These are phyloP conservation scores for Oryza rufipogon DNA, from an alignment of 176 grass and related monocot genomes.

Conservation along the genomic window DNA sequence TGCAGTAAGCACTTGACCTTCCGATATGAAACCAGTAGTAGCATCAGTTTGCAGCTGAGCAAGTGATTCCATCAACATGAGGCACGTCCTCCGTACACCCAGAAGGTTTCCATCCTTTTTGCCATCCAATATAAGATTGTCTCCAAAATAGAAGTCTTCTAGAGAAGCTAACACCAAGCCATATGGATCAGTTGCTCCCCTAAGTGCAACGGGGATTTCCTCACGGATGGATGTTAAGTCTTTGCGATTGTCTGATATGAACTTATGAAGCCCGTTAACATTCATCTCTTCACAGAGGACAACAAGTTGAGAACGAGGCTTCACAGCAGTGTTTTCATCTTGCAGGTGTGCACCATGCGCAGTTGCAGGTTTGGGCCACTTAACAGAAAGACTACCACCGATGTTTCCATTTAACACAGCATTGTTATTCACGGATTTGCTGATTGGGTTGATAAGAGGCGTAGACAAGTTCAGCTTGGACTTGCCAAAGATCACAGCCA, in stretches of 20 bases:
- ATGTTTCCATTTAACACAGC: not conserved
- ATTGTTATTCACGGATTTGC: constrained; percentile 12
- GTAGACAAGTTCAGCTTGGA: constrained; percentile 38
- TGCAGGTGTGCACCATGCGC: constrained; percentile 20
- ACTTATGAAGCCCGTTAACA: constrained; percentile 72
- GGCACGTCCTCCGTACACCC: constrained; percentile 76
- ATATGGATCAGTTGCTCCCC: constrained; percentile 59
- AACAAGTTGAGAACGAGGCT: constrained; percentile 55
- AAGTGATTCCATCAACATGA: constrained; percentile 93
- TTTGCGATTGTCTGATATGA: constrained; percentile 89
- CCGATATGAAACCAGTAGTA: constrained; percentile 27
- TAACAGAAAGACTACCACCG: constrained; percentile 26
- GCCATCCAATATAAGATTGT: constrained; percentile 66
- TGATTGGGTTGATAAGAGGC: constrained; percentile 37
- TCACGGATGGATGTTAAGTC: constrained; percentile 75
- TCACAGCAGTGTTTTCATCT: constrained; percentile 36
- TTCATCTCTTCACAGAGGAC: constrained; percentile 79
- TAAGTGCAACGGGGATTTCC: constrained; percentile 73
- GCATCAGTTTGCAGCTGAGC: constrained; percentile 44
- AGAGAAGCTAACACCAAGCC: constrained; percentile 58
- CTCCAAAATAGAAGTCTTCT: constrained; percentile 54
- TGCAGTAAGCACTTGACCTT: constrained; percentile 46
- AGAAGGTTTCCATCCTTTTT: constrained; percentile 91
- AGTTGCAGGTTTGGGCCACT: constrained; percentile 53
- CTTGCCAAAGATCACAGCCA: constrained; percentile 77